Conservation (phyloP, 2,329 filamentous ascomycete genomes). For the Madurella fahalii region DNA sequence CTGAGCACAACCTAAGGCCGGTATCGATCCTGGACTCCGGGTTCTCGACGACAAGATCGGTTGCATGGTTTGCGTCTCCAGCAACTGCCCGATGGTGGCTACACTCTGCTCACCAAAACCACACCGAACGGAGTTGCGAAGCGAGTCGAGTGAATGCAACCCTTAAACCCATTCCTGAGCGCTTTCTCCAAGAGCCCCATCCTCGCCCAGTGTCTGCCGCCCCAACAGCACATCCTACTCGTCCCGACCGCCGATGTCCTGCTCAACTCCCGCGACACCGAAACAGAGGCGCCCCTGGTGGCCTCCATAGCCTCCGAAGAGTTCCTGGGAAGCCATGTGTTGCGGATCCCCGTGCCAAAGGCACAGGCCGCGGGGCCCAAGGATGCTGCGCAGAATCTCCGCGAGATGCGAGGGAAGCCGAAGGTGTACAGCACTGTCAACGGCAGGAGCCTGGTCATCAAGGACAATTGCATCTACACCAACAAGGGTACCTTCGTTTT, state of each 20-base stretch:
- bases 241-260: conserved; percentile 92
- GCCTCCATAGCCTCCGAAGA: conserved; percentile 88
- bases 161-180: conserved; percentile 96
- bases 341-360: conserved; percentile 66
- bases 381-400: conserved; percentile 59
- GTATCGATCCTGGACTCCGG: background rate
- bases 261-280: conserved; percentile 80
- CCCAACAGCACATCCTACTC: conserved; percentile 88
- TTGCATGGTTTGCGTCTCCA: conserved; percentile 15
- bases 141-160: conserved; percentile 69
- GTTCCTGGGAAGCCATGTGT: conserved; percentile 93
- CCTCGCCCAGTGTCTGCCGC: conserved; percentile 83
- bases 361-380: conserved; percentile 49
- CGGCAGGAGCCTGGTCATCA: conserved; percentile 87
- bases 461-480: conserved; percentile 87
- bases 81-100: conserved; percentile 23
- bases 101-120: conserved; percentile 7
- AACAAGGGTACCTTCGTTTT: conserved; percentile 69
- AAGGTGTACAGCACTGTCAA: conserved; percentile 93
- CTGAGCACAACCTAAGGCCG: background rate
- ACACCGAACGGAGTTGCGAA: conserved; percentile 21
- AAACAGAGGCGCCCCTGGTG: conserved; percentile 69
- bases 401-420: conserved; percentile 86
- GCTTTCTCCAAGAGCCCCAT: conserved; percentile 98
- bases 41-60: background rate